Base-by-base conservation (phyloP, 352 stramenopile species). In the Globisporangium okanoganense region DNA sequence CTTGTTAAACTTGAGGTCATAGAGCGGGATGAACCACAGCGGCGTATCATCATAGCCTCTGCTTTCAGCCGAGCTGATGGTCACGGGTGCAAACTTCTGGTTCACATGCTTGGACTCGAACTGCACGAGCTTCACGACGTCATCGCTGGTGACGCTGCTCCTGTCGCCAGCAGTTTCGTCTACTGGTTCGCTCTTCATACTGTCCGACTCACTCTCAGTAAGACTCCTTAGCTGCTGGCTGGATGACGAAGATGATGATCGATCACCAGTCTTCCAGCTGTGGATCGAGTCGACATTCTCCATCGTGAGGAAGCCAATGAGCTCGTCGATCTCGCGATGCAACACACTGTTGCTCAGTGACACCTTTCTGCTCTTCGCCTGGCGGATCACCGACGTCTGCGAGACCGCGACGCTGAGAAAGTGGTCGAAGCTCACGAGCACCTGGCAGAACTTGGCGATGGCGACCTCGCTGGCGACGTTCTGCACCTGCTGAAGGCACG, bases 361-460 rank as follows among this genome's bases (percentile, higher is more conserved):
- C 20, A 53, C 56, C 13, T 45, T 53, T 16, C n/a, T n/a, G 33
- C 56, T 55, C 36, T 24, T 61, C 2, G 43, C 29, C 9, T 31
- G 29, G 14, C 45, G 41, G 20, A 61, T 41, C 41, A 53, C 31
- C 18, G 50, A 56, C 10, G n/a, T 25, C 33, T 56, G 18, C 12
- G 50, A 43, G 27, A 56, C 35, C 10, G 50, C 33, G 3, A 56
- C 50, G 14, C 8, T 33, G 8, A 56, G 20, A 33, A 45, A 56
- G 20, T 56, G 50, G n/a, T 61, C 55, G 18, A 61, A 61, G 27
- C 55, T 61, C n/a, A 47, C 10, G 16, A 54, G 55, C 43, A 54
- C 20, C 5, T 61, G 29, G 20, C 45, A 51, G 20, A 61, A 61
- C 20, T 51, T 52, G 24, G 47, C 43, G 4, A 54, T 43, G 12